Evolutionary conservation across 2,329 filamentous ascomycete species (phyloP).

Genomic region (Verticillium isaacii): DNA sequence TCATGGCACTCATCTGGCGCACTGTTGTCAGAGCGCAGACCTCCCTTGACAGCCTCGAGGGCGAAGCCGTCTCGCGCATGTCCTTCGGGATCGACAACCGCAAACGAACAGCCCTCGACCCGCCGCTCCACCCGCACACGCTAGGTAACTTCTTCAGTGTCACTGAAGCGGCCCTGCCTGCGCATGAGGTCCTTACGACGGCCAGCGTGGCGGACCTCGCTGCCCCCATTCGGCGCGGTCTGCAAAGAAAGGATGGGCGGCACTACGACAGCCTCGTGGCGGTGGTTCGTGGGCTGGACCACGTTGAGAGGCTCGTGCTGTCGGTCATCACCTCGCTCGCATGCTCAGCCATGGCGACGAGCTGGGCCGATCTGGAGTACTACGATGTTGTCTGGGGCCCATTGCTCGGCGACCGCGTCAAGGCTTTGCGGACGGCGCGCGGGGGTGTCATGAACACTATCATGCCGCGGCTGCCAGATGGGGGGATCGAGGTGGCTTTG

Average conservation of each 20-base stretch:
- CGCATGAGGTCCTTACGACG: slow-evolving; percentile 1
- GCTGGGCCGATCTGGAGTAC: slow-evolving; percentile 2
- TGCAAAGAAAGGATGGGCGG: neutral
- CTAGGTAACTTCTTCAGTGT: slow-evolving; percentile 6
- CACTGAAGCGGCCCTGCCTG: neutral
- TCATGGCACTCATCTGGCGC: slow-evolving; percentile 6
- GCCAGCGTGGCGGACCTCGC: slow-evolving; percentile 6
- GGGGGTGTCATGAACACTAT: slow-evolving; percentile 6
- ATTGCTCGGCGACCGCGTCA: neutral
- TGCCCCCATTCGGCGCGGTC: neutral
- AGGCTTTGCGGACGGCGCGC: slow-evolving; percentile 1
- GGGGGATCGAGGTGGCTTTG: slow-evolving; percentile 5
- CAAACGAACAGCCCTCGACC: slow-evolving; percentile 1
- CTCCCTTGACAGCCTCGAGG: slow-evolving; percentile 4
- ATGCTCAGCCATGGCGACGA: slow-evolving; percentile 2
- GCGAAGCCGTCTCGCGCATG: slow-evolving; percentile 1
- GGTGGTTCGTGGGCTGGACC: slow-evolving; percentile 1
- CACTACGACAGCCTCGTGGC: neutral
- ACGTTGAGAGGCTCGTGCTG: slow-evolving; percentile 2
- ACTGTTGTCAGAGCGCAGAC: slow-evolving; percentile 5
- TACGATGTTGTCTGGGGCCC: slow-evolving; percentile 5
- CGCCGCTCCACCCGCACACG: slow-evolving; percentile 3
- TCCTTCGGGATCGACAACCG: slow-evolving; percentile 5
- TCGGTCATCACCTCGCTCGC: neutral
- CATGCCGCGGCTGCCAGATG: slow-evolving; percentile 3